Percentiles rank a stretch among this genome's conserved stretches.
phyloP scores from a whole-genome alignment of 495 filamentous ascomycete genomes.

The Aspergillus ostianus region DNA sequence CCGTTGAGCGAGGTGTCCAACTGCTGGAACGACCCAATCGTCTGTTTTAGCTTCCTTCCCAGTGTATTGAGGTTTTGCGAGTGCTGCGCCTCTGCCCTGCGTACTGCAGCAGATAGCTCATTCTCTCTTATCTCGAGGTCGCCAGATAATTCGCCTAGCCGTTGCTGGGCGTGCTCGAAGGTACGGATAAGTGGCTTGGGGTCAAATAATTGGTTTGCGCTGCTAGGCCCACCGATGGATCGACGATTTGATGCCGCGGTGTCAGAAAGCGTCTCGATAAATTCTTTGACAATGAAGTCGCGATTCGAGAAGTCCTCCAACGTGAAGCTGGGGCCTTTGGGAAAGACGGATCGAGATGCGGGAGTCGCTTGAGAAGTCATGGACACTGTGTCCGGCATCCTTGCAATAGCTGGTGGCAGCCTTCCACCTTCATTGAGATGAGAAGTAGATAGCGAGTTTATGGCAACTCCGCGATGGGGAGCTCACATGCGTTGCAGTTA shows the following conservation, averaged over 20 bases:
- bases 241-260: constrained; percentile 75
- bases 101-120: constrained; percentile 82
- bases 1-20: constrained; percentile 76
- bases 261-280: constrained; percentile 90
- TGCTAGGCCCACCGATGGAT: constrained; percentile 44
- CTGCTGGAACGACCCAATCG: constrained; percentile 84
- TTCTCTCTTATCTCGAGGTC: constrained; percentile 84
- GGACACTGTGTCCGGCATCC: constrained; percentile 45
- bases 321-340: constrained; percentile 74
- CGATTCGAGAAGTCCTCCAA: constrained; percentile 80
- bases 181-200: constrained; percentile 95
- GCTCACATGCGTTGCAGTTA: background rate
- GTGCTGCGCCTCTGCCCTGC: constrained; percentile 89
- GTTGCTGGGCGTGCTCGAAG: constrained; percentile 83
- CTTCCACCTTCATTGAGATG: constrained; percentile 7
- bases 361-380: constrained; percentile 32
- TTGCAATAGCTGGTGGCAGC: constrained; percentile 11
- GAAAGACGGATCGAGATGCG: constrained; percentile 63
- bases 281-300: constrained; percentile 97
- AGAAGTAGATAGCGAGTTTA: background rate
- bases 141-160: constrained; percentile 76
- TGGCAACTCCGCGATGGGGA: background rate
- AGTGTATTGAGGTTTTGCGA: constrained; percentile 81
- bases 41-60: constrained; percentile 83
- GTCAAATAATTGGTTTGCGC: constrained; percentile 78